Percentiles rank a stretch among this genome's conserved stretches.
phyloP scores from a whole-genome alignment of 257 asterid species.

The Ilex aquifolium region DNA sequence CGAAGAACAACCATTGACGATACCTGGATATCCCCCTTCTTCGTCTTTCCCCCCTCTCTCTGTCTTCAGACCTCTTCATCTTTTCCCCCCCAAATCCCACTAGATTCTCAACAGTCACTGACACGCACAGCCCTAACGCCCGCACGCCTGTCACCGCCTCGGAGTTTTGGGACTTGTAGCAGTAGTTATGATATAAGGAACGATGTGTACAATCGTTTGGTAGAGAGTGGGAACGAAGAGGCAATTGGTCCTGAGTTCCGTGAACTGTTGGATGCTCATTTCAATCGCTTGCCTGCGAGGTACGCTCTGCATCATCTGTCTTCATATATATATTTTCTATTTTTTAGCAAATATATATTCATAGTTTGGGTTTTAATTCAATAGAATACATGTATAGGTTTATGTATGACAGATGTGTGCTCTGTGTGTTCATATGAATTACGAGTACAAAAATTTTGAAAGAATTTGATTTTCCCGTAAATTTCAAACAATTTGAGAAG shows the following conservation, averaged over 20 bases:
- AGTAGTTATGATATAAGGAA: conserved; percentile 48
- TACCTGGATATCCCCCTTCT: no score
- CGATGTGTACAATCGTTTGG: conserved; percentile 63
- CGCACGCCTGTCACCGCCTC: conserved; percentile 62
- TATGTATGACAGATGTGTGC: not conserved
- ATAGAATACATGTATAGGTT: not conserved
- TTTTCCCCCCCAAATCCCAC: no score
- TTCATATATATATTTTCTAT: not conserved
- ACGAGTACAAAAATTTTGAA: not conserved
- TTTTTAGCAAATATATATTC: no score
- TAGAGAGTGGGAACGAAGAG: conserved; percentile 62
- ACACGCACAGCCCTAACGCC: no score
- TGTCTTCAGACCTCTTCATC: no score
- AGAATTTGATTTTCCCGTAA: no score
- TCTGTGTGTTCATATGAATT: not conserved
- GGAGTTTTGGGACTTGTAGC: conserved; percentile 61
- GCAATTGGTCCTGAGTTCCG: conserved; percentile 61
- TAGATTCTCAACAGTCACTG: no score
- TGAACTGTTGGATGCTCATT: conserved; percentile 73
- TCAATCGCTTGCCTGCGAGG: conserved; percentile 86
- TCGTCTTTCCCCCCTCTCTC: no score
- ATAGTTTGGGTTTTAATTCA: no score
- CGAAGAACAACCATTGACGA: no score
- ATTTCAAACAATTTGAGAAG: no score
- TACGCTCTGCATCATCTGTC: not conserved